Evolutionary conservation across 2,329 filamentous ascomycete species (phyloP).

Genomic region (Aspergillus sp.): DNA sequence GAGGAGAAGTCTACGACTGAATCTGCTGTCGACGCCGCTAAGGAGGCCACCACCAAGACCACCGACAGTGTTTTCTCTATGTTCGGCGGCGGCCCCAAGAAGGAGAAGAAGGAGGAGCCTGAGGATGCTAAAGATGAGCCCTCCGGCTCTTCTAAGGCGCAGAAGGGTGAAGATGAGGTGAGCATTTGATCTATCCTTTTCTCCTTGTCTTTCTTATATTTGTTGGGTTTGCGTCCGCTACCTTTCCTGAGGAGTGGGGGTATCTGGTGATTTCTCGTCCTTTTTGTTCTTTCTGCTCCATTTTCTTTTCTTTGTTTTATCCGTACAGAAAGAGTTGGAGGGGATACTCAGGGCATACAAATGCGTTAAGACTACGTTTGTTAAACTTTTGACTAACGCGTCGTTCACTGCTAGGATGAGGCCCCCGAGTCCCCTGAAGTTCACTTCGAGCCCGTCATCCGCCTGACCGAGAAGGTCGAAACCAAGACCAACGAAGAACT

Average conservation of each 20-base stretch:
- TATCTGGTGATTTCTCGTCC: background rate
- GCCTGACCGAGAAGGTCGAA: constrained; percentile 94
- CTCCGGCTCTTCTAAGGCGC: constrained; percentile 83
- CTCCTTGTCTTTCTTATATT: constrained; percentile 8
- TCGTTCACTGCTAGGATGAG: constrained; percentile 56
- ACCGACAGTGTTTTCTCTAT: constrained; percentile 80
- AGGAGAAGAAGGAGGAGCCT: constrained; percentile 82
- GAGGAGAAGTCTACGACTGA: constrained; percentile 31
- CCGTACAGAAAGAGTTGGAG: no score
- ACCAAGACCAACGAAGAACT: constrained; percentile 97
- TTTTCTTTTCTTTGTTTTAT: no score
- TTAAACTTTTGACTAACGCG: constrained; percentile 1
- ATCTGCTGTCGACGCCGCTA: constrained; percentile 35
- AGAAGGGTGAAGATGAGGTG: constrained; percentile 61
- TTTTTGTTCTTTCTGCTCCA: no score
- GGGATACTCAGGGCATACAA: no score
- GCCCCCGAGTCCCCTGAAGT: constrained; percentile 86
- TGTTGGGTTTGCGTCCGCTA: background rate
- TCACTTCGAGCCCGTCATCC: constrained; percentile 95
- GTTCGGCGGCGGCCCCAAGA: constrained; percentile 97
- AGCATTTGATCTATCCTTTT: constrained; percentile 37
- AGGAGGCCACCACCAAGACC: constrained; percentile 42
- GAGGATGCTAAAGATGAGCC: constrained; percentile 79
- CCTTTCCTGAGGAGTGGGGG: no score
- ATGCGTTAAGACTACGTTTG: background rate